Conservation (phyloP, 2,329 filamentous ascomycete species). For the Sporothrix globosa region DNA sequence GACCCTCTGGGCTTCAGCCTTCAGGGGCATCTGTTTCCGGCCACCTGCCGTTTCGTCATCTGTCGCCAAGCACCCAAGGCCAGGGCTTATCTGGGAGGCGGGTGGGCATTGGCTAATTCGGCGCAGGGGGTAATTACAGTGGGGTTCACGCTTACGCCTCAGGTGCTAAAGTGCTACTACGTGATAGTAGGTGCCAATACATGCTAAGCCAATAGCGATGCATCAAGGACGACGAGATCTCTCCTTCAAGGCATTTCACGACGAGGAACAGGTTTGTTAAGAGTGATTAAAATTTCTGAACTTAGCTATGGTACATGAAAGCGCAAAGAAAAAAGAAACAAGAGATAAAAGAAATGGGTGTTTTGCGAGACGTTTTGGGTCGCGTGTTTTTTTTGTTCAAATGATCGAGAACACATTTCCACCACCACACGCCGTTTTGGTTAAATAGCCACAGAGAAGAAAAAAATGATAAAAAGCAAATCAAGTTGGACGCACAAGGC, state of each 20-base stretch:
- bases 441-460: conserved; percentile 20
- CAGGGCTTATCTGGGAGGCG: not conserved
- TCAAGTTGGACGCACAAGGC: not conserved
- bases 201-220: conserved; percentile 11
- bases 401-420: conserved; percentile 13
- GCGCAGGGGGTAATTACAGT: conserved; percentile 15
- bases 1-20: too few species aligned
- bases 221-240: not conserved
- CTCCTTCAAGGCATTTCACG: too few species aligned
- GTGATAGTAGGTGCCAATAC: not conserved
- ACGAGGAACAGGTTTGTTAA: too few species aligned
- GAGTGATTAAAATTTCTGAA: conserved; percentile 28
- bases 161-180: not conserved
- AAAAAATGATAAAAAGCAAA: conserved; percentile 6
- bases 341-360: conserved; percentile 11
- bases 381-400: conserved; percentile 14
- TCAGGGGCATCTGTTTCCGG: conserved; percentile 21
- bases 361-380: not conserved
- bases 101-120: conserved; percentile 10
- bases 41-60: conserved; percentile 25
- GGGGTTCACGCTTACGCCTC: not conserved
- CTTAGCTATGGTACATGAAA: conserved; percentile 35
- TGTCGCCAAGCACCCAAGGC: conserved; percentile 10
- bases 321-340: not conserved
- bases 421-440: conserved; percentile 28